Evolutionary conservation across 768 basidiomycete species (phyloP).

Genomic region (Solioccasus polychromus): DNA sequence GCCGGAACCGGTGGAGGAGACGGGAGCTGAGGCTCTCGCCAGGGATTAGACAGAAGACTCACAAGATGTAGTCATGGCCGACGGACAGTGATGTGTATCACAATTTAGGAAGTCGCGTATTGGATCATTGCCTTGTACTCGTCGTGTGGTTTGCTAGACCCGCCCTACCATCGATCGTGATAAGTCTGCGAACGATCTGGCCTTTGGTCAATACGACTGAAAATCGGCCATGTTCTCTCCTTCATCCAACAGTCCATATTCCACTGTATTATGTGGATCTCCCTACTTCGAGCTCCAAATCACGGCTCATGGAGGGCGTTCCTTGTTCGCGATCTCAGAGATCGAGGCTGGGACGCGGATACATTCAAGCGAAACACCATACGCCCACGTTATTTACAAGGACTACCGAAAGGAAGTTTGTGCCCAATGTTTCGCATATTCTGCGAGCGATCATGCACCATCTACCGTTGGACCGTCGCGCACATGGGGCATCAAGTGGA

Average conservation of each 20-base stretch:
- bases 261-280: neutral
- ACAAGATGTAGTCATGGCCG: slow-evolving; percentile 9
- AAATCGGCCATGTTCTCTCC: slow-evolving; percentile 6
- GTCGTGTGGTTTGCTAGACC: too few species aligned
- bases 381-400: slow-evolving; percentile 55
- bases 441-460: slow-evolving; percentile 29
- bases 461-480: slow-evolving; percentile 21
- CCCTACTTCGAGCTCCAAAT: slow-evolving; percentile 23
- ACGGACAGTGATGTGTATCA: slow-evolving; percentile 3
- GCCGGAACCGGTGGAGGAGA: slow-evolving; percentile 11
- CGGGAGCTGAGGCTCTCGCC: neutral
- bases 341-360: slow-evolving; percentile 45
- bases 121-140: neutral
- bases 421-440: slow-evolving; percentile 61
- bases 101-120: too few species aligned
- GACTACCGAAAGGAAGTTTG: slow-evolving; percentile 68
- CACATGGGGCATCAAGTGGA: slow-evolving; percentile 45
- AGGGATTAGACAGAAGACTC: neutral
- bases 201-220: too few species aligned
- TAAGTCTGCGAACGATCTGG: too few species aligned
- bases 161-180: too few species aligned
- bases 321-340: slow-evolving; percentile 44
- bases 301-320: slow-evolving; percentile 51
- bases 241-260: neutral
- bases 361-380: slow-evolving; percentile 46